Conservation (phyloP, 768 basidiomycete genomes). For the Podaxis sp. region DNA sequence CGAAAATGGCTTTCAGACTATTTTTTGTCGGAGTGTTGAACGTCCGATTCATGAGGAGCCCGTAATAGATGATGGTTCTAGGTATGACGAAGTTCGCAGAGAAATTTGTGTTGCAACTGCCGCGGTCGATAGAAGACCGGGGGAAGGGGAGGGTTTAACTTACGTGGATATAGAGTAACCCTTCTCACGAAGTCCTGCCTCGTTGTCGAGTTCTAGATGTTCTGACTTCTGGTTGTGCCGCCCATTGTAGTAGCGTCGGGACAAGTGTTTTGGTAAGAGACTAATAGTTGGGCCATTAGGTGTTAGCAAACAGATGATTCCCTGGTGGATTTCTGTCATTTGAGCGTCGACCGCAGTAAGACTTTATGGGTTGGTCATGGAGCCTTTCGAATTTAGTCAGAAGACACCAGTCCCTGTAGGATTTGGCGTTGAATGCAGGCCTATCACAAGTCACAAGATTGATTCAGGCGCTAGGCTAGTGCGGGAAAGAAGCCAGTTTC, state of each 20-base stretch:
- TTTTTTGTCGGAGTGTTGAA: background rate
- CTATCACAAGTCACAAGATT: background rate
- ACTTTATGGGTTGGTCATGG: background rate
- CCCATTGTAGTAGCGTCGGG: background rate
- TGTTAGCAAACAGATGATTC: background rate
- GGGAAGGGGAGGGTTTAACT: background rate
- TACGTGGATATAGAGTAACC: background rate
- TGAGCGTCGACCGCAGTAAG: too few species aligned
- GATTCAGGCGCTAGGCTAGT: background rate
- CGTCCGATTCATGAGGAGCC: background rate
- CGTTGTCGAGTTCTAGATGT: background rate
- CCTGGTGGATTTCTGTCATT: background rate
- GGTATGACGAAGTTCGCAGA: background rate
- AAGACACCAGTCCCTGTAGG: background rate
- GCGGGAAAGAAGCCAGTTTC: background rate
- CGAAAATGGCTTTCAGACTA: background rate
- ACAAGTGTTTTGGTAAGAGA: background rate
- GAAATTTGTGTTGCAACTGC: background rate
- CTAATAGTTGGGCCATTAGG: background rate
- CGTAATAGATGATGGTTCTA: background rate
- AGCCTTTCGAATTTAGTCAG: background rate
- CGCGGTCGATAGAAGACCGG: background rate
- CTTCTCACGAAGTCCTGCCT: background rate
- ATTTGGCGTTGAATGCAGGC: background rate
- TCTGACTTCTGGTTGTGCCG: conserved; percentile 3